Evolutionary conservation across 2,329 filamentous ascomycete species (phyloP).

Genomic region (Colletotrichum sp.): DNA sequence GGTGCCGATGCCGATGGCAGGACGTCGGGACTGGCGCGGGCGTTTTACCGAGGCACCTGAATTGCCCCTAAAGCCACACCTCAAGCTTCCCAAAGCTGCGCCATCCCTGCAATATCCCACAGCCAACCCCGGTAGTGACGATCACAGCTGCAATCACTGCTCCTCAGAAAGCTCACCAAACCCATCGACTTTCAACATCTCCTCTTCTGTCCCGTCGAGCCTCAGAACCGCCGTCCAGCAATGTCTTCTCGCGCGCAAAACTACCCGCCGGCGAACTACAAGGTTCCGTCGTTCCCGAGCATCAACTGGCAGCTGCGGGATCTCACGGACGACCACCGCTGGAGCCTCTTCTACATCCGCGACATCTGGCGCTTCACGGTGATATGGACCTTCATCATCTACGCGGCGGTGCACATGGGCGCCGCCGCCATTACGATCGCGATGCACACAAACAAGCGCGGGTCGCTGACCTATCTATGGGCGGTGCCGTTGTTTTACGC

Average conservation of each 20-base stretch:
- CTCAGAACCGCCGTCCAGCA: background rate
- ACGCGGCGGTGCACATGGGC: constrained; percentile 74
- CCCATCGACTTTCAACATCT: constrained; percentile 4
- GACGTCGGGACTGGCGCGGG: constrained; percentile 3
- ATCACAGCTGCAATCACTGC: background rate
- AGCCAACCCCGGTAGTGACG: constrained; percentile 3
- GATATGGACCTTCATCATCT: constrained; percentile 84
- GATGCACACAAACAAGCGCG: constrained; percentile 67
- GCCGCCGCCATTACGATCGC: constrained; percentile 74
- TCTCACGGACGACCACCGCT: constrained; percentile 42
- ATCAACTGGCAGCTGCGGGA: constrained; percentile 74
- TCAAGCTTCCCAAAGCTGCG: background rate
- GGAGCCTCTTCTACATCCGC: constrained; percentile 71
- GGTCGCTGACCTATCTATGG: constrained; percentile 69
- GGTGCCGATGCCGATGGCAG: constrained; percentile 1
- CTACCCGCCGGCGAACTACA: constrained; percentile 58
- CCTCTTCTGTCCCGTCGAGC: background rate
- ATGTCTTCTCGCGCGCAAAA: constrained; percentile 13
- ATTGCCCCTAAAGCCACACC: constrained; percentile 16
- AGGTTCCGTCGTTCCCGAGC: constrained; percentile 76
- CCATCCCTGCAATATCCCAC: constrained; percentile 14
- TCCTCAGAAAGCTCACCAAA: constrained; percentile 1
- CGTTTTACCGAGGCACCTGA: constrained; percentile 31
- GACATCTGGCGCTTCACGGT: constrained; percentile 91
- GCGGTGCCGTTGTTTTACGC: constrained; percentile 73